Conservation (phyloP, 208 protist species). For the Crithidia brevicula region DNA sequence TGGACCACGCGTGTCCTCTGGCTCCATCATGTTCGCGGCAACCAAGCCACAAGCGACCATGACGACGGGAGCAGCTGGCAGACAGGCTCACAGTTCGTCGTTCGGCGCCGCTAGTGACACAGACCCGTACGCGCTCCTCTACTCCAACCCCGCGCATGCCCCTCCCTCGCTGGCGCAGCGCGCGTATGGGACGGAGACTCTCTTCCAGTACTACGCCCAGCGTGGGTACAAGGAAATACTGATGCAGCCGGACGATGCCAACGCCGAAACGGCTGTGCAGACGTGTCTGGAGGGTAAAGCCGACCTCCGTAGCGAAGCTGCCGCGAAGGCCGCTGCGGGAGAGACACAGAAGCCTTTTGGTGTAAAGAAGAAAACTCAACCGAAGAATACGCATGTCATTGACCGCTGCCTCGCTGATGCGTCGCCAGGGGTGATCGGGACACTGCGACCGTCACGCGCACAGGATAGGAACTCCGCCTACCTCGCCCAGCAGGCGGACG, state of each 20-base stretch:
- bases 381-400: conserved; percentile 13
- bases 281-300: conserved; percentile 14
- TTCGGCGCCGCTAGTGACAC: conserved; percentile 10
- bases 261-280: conserved; percentile 28
- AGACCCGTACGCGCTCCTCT: conserved; percentile 26
- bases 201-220: conserved; percentile 61
- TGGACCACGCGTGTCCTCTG: neutral
- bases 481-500: conserved; percentile 21
- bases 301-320: neutral
- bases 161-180: conserved; percentile 28
- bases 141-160: conserved; percentile 15
- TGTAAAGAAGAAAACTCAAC: neutral
- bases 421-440: neutral
- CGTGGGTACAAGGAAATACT: conserved; percentile 57
- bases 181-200: conserved; percentile 21
- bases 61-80: neutral
- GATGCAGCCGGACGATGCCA: conserved; percentile 2
- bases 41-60: neutral
- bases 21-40: neutral
- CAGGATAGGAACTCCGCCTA: conserved; percentile 19
- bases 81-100: neutral
- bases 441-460: conserved; percentile 22
- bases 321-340: conserved; percentile 1
- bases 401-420: conserved; percentile 15
- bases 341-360: neutral